Evolutionary conservation across 2,329 filamentous ascomycete genomes (phyloP).

Genomic region (Emmonsia crescens): DNA sequence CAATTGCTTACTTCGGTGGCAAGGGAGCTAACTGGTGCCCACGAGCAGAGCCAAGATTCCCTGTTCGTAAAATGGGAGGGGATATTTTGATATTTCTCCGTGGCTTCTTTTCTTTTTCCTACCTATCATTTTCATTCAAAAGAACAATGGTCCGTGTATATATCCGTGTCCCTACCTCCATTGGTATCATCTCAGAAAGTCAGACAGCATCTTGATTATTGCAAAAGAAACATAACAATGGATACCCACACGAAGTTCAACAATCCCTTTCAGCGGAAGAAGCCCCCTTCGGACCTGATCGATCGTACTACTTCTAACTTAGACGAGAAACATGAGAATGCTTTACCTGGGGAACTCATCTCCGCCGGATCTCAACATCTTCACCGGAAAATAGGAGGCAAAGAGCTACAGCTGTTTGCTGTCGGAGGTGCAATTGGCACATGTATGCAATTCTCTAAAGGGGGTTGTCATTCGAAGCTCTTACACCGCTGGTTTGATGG

Average conservation of each 20-base stretch:
- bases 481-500: neutral
- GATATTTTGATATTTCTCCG: neutral
- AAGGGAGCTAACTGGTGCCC: neutral
- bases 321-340: slow-evolving; percentile 3
- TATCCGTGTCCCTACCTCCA: neutral
- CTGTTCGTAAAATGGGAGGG: neutral
- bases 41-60: neutral
- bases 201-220: neutral
- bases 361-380: slow-evolving; percentile 18
- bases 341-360: slow-evolving; percentile 7
- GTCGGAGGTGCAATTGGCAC: slow-evolving; percentile 27
- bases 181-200: neutral
- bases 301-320: neutral
- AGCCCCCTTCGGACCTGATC: neutral
- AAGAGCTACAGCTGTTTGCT: slow-evolving; percentile 26
- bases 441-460: slow-evolving; percentile 14
- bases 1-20: neutral
- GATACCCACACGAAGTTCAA: neutral
- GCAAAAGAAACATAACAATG: neutral
- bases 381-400: slow-evolving; percentile 23
- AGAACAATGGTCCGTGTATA: neutral
- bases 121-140: neutral
- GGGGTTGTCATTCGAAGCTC: neutral
- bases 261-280: neutral
- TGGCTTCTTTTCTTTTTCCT: neutral